Base-by-base conservation (phyloP, 257 asterid genomes). In the Nicotiana sylvestris region DNA sequence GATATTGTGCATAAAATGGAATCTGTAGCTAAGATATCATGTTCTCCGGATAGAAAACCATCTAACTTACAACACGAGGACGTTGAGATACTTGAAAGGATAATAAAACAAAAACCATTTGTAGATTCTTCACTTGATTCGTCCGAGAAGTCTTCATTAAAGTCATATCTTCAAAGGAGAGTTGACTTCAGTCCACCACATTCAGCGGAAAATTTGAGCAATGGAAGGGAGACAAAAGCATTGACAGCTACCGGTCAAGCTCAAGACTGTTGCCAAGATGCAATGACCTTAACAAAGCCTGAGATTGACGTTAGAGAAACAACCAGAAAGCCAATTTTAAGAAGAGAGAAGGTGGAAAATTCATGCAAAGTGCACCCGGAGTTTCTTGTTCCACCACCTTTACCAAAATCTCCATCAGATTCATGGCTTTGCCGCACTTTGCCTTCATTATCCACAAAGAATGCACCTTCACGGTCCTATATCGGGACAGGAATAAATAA, bases 381-480 rank as follows among this genome's bases (percentile, higher is more conserved):
- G 78, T 85, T 89, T 82, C 93, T 86, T 57, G 85, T 60, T 77
- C 90, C 96, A n/a, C 96, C 96, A n/a, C 93, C 98, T 25, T 89
- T 92, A 68, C 97, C 94, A 2, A 87, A 89, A 89, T 90, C 97
- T 83, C 97, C 97, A 39, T 87, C 97, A 5, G 98, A 94, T 87
- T 95, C 98, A 32, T 95, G 98, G 98, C 97, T 95, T 58, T 87
- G 84, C 56, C 94, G 98, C 29, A 89, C 97, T n/a, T 89, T 95
- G 89, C 97, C 97, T 78, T 87, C 95, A 70, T 78, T 93, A 79
- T 86, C 92, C 30, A 8, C 84, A 2, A 92, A 81, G 82, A 90
- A 86, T 85, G 33, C 86, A n/a, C 80, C 85, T 5, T 81, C 29
- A 27, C 88, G 6, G 77, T 37, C 86, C 29, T 78, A 85, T 78